Conservation (phyloP, 1,284 basidiomycete genomes). For the Irpex lacteus region DNA sequence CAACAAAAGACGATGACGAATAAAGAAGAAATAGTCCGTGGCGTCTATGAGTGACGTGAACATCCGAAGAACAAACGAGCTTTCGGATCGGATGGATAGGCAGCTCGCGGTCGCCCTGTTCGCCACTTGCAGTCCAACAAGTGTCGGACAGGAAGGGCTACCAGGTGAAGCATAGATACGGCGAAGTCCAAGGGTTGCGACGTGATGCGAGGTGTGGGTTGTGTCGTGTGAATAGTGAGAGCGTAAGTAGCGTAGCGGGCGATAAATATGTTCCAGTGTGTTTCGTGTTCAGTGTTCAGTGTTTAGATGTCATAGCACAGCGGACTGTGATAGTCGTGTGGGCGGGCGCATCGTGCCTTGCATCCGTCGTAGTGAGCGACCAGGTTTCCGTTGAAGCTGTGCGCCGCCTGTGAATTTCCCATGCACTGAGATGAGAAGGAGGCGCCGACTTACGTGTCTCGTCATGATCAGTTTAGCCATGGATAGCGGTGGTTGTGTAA, state of each 20-base stretch:
- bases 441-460: constrained; percentile 28
- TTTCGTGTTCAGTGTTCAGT: neutral
- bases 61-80: neutral
- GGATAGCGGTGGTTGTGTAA: constrained; percentile 29
- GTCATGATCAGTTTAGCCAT: constrained; percentile 37
- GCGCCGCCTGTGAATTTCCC: neutral
- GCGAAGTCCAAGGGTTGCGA: neutral
- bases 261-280: constrained; percentile 1
- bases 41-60: constrained; percentile 1
- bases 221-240: neutral
- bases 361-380: constrained; percentile 24
- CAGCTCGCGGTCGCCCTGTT: neutral
- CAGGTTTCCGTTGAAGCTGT: constrained; percentile 27
- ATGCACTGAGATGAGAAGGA: neutral
- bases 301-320: constrained; percentile 1
- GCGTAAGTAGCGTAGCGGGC: constrained; percentile 1
- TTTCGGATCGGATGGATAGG: neutral
- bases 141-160: neutral
- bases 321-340: constrained; percentile 26
- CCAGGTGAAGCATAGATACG: neutral
- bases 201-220: neutral
- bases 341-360: constrained; percentile 22
- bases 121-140: neutral
- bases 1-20: neutral
- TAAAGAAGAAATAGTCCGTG: neutral